These are phyloP conservation scores for Phlebopus sp. DNA, from an alignment of 1,284 basidiomycete genomes.

Conservation along the genomic window DNA sequence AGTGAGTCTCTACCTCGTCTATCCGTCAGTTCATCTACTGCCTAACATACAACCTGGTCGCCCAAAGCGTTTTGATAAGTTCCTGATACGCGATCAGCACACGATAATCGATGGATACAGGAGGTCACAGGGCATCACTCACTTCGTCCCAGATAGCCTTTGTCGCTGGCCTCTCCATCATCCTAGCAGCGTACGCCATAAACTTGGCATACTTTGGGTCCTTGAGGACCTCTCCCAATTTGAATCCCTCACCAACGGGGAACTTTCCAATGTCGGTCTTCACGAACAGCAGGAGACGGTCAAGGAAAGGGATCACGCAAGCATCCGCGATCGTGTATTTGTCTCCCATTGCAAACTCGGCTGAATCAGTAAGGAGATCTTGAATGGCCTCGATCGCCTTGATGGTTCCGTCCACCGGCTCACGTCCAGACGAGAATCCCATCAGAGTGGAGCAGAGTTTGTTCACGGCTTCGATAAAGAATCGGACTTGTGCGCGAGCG, in stretches of 20 bases:
- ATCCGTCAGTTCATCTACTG: too few relatives aligned
- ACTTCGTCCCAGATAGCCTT: conserved; percentile 47
- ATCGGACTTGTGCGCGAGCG: conserved; percentile 51
- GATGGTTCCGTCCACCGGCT: conserved; percentile 23
- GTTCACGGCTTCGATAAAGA: conserved; percentile 53
- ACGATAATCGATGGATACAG: too few relatives aligned
- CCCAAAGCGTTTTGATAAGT: too few relatives aligned
- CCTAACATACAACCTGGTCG: too few relatives aligned
- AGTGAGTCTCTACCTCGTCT: too few relatives aligned
- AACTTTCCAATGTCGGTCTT: conserved; percentile 47
- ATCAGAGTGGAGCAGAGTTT: conserved; percentile 12
- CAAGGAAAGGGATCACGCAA: conserved; percentile 49
- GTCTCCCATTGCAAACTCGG: conserved; percentile 33
- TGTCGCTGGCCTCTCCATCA: conserved; percentile 46
- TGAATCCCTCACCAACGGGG: conserved; percentile 41
- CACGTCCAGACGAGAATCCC: conserved; percentile 35
- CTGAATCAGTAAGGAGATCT: conserved; percentile 27
- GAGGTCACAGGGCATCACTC: conserved; percentile 12
- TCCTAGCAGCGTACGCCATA: conserved; percentile 39
- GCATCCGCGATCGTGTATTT: conserved; percentile 52
- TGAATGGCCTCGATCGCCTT: conserved; percentile 31
- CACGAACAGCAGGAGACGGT: conserved; percentile 38
- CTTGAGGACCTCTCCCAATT: conserved; percentile 37
- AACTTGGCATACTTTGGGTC: conserved; percentile 41
- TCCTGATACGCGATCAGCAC: too few relatives aligned